A percentile compares a stretch with the other conserved stretches of the same genome.
These are phyloP conservation scores for Limonium bicolor DNA, from an alignment of 148 eudicot genomes.

Conservation along the genomic window DNA sequence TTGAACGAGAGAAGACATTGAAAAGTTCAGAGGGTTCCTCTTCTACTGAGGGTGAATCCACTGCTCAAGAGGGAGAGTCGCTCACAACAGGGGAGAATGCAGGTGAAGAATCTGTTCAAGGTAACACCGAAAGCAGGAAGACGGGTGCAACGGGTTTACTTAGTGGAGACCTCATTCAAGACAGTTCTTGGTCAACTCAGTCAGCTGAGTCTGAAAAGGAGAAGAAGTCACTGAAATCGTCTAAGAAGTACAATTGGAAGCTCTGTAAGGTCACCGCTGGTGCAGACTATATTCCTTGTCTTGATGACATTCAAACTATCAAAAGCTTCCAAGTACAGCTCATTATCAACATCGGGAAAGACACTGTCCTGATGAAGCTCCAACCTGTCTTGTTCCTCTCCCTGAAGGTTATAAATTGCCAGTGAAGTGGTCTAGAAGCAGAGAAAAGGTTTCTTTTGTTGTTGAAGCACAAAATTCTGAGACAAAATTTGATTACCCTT, in stretches of 20 bases:
- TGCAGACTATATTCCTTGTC: slow-evolving; percentile 70
- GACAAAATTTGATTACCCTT: too few relatives aligned
- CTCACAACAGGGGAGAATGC: slow-evolving; percentile 16
- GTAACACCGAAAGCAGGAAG: slow-evolving; percentile 23
- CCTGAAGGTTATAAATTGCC: slow-evolving; percentile 52
- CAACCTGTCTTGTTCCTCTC: slow-evolving; percentile 48
- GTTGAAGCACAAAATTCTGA: neutral
- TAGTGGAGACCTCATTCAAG: slow-evolving; percentile 56
- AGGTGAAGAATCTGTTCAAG: slow-evolving; percentile 22
- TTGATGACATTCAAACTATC: slow-evolving; percentile 45
- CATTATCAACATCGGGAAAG: slow-evolving; percentile 71
- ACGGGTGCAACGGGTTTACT: slow-evolving; percentile 56
- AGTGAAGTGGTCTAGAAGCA: slow-evolving; percentile 60
- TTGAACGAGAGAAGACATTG: slow-evolving; percentile 22
- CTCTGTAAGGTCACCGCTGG: slow-evolving; percentile 59
- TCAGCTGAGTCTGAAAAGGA: slow-evolving; percentile 27
- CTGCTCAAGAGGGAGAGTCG: slow-evolving; percentile 14
- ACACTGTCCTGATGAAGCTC: slow-evolving; percentile 59
- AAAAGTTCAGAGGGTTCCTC: slow-evolving; percentile 10
- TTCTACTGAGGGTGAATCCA: slow-evolving; percentile 26
- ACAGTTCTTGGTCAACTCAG: slow-evolving; percentile 39
- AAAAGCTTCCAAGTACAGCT: slow-evolving; percentile 24
- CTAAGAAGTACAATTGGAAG: slow-evolving; percentile 26
- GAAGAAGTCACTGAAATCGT: slow-evolving; percentile 24
- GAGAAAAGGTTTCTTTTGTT: slow-evolving; percentile 37